Evolutionary conservation across 805 yeast genomes (phyloP).

Genomic region (Babjeviella inositovora): DNA sequence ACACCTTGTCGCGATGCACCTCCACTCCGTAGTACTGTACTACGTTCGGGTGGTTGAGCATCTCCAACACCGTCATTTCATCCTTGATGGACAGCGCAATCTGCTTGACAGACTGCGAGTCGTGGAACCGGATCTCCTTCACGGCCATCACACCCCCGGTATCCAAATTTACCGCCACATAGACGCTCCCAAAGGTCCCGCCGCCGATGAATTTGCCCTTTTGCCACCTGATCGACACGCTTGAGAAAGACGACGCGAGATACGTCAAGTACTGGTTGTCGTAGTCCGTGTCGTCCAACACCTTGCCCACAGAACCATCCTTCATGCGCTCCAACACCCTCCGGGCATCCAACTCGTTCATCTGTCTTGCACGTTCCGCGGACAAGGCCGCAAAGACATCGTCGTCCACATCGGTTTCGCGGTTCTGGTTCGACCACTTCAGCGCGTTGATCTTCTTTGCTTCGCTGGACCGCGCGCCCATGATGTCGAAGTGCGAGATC

Average conservation of each 20-base stretch:
- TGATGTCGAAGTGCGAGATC: conserved; percentile 92
- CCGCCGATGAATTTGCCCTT: conserved; percentile 89
- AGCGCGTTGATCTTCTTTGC: conserved; percentile 37
- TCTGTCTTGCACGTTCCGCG: conserved; percentile 51
- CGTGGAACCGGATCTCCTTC: conserved; percentile 85
- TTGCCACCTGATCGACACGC: conserved; percentile 93
- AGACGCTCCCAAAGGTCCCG: conserved; percentile 92
- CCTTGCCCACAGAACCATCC: conserved; percentile 63
- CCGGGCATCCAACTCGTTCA: conserved; percentile 44
- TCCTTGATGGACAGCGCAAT: conserved; percentile 84
- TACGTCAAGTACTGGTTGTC: conserved; percentile 79
- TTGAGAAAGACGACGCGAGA: conserved; percentile 77
- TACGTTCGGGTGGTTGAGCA: conserved; percentile 89
- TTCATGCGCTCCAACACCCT: conserved; percentile 23
- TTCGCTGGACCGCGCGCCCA: conserved; percentile 90
- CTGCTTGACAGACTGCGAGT: conserved; percentile 67
- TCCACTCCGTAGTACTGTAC: conserved; percentile 96
- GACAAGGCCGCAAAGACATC: conserved; percentile 45
- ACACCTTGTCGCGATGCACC: conserved; percentile 89
- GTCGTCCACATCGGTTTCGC: conserved; percentile 34
- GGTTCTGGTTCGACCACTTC: conserved; percentile 35
- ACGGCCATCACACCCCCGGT: conserved; percentile 96
- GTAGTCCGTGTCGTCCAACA: conserved; percentile 72
- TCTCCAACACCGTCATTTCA: conserved; percentile 92
- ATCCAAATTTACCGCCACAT: conserved; percentile 81